Evolutionary conservation across 129 eudicot genomes (phyloP).

Genomic region (Erigeron canadensis): DNA sequence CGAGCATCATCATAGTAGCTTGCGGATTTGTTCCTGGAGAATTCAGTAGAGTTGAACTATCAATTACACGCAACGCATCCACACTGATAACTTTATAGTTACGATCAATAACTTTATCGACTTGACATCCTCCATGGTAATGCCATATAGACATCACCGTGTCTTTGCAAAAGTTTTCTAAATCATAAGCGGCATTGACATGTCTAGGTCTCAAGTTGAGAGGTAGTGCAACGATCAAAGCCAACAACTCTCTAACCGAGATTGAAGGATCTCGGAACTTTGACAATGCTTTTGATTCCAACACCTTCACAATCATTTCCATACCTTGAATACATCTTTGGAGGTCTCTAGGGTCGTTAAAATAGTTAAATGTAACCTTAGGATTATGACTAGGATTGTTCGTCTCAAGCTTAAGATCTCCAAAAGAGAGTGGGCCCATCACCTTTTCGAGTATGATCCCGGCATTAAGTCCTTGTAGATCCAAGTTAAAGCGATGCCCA

Average conservation of each 20-base stretch:
- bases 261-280: slow-evolving; percentile 46
- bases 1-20: slow-evolving; percentile 96
- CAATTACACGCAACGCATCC: slow-evolving; percentile 61
- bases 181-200: slow-evolving; percentile 26
- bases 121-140: slow-evolving; percentile 95
- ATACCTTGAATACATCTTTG: slow-evolving; percentile 70
- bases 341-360: slow-evolving; percentile 63
- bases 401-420: slow-evolving; percentile 48
- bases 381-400: slow-evolving; percentile 62
- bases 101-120: slow-evolving; percentile 61
- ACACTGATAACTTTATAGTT: slow-evolving; percentile 65
- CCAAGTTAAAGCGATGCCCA: slow-evolving; percentile 11
- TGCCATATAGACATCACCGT: slow-evolving; percentile 95
- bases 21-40: slow-evolving; percentile 99
- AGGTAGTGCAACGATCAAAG: slow-evolving; percentile 47
- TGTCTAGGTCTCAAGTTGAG: slow-evolving; percentile 51
- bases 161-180: slow-evolving; percentile 67
- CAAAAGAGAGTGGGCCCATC: slow-evolving; percentile 65
- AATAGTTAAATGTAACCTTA: slow-evolving; percentile 72
- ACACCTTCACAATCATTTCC: slow-evolving; percentile 49
- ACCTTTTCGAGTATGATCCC: slow-evolving; percentile 74
- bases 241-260: slow-evolving; percentile 35
- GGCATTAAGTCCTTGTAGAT: slow-evolving; percentile 35
- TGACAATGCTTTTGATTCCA: slow-evolving; percentile 51
- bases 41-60: slow-evolving; percentile 67